Evolutionary conservation across 2,329 filamentous ascomycete species (phyloP).

Genomic region (Sporothrix protearum): DNA sequence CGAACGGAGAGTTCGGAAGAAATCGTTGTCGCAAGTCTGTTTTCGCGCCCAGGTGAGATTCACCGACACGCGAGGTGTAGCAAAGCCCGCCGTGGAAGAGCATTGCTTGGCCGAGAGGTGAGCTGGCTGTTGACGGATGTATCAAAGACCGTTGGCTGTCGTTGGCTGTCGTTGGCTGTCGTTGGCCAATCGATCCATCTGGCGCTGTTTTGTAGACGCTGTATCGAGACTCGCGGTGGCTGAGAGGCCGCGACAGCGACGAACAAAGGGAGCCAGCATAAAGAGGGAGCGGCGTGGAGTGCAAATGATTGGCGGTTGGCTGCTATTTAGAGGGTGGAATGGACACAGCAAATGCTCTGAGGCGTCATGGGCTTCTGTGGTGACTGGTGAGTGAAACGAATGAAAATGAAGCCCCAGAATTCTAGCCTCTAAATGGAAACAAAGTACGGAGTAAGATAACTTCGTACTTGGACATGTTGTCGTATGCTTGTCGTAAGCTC

Average conservation of each 20-base stretch:
- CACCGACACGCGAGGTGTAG: conserved; percentile 10
- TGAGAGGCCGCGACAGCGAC: conserved; percentile 12
- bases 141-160: neutral
- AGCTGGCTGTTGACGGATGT: neutral
- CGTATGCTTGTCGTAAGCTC: conserved; percentile 4
- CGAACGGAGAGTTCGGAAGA: neutral
- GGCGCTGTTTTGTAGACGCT: neutral
- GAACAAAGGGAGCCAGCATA: neutral
- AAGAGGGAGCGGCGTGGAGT: neutral
- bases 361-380: neutral
- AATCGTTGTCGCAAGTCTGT: neutral
- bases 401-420: neutral
- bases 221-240: neutral
- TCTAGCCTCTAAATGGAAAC: neutral
- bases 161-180: neutral
- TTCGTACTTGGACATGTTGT: neutral
- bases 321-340: neutral
- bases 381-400: neutral
- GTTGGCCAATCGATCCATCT: neutral
- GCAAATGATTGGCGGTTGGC: neutral
- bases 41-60: neutral
- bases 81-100: neutral
- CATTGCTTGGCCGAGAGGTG: conserved; percentile 5
- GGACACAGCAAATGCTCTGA: neutral
- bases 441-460: no score